Conservation (phyloP, 176 grass and related monocot genomes). For the Tillandsia fasciculata region DNA sequence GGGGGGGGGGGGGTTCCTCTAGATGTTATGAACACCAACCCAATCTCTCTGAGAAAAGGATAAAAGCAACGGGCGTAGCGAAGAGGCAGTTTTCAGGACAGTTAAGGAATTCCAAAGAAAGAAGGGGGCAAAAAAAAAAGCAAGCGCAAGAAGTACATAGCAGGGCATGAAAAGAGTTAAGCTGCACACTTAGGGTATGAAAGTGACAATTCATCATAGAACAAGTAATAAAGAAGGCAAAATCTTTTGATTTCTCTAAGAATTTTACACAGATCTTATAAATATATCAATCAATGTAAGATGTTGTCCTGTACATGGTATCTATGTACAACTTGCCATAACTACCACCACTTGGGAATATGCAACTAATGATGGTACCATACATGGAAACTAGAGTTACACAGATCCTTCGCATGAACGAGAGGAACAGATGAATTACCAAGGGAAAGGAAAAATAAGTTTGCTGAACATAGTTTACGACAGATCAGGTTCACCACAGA, state of each 20-base stretch:
- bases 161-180: no score
- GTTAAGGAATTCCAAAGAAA: no score
- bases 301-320: background rate
- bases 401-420: background rate
- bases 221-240: background rate
- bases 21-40: no score
- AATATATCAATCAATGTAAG: background rate
- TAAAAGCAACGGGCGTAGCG: no score
- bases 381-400: background rate
- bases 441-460: conserved; percentile 1
- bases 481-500: conserved; percentile 71
- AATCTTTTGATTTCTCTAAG: background rate
- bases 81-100: no score
- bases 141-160: no score
- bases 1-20: no score
- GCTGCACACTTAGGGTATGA: background rate
- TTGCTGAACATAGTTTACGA: conserved; percentile 18
- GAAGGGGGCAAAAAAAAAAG: no score
- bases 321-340: background rate
- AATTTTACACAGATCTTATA: background rate
- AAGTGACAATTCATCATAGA: background rate
- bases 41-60: no score
- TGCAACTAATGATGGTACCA: background rate
- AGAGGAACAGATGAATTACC: background rate
- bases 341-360: background rate